Conservation (phyloP, 2,329 filamentous ascomycete species). For the Waltergamsia citrina region DNA sequence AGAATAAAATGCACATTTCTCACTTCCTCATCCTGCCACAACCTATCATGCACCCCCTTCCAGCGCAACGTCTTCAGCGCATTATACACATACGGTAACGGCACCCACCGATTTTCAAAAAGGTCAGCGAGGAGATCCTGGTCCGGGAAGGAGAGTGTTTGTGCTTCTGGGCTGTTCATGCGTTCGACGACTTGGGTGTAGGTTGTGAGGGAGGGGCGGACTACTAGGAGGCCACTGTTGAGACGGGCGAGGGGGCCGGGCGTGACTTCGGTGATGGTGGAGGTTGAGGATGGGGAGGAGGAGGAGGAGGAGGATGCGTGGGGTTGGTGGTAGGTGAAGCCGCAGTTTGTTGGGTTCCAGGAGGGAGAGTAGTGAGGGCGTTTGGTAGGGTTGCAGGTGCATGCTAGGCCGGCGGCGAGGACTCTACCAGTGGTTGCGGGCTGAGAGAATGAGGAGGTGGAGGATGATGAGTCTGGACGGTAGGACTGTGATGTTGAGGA, state of each 20-base stretch:
- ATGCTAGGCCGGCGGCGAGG: conserved; percentile 77
- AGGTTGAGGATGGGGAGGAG: conserved; percentile 28
- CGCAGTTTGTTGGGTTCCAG: conserved; percentile 53
- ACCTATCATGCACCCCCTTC: conserved; percentile 39
- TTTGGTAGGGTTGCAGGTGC: conserved; percentile 74
- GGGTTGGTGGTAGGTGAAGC: conserved; percentile 44
- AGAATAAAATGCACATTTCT: conserved; percentile 56
- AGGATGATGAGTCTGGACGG: too few species aligned
- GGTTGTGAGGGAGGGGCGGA: conserved; percentile 37
- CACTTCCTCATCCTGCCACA: conserved; percentile 49
- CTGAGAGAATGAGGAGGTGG: too few species aligned
- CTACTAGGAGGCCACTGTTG: conserved; percentile 48
- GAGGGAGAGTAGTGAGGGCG: conserved; percentile 69
- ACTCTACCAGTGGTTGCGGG: conserved; percentile 36
- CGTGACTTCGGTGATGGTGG: too few species aligned
- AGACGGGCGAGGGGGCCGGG: conserved; percentile 39
- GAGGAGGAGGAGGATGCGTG: conserved; percentile 36
- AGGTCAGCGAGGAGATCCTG: conserved; percentile 48
- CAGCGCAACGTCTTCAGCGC: conserved; percentile 51
- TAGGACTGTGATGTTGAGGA: too few species aligned
- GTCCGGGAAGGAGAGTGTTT: conserved; percentile 47
- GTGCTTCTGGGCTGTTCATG: conserved; percentile 34
- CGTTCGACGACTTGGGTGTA: conserved; percentile 40
- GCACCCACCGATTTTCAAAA: conserved; percentile 45
- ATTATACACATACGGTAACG: conserved; percentile 52